Evolutionary conservation across 306 rosid species (phyloP).

Genomic region (Vigna angularis): DNA sequence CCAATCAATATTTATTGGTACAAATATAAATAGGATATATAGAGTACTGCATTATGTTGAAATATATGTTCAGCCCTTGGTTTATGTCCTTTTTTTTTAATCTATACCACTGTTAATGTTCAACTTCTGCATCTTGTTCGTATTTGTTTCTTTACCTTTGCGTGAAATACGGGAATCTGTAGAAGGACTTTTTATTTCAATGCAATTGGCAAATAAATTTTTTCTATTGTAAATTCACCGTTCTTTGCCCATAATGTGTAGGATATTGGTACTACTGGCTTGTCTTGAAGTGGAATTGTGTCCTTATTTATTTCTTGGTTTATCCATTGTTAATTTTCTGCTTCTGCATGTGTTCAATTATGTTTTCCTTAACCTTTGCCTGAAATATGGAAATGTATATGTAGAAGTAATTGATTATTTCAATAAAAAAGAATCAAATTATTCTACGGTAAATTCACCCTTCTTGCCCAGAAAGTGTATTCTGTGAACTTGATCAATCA

Average conservation of each 20-base stretch:
- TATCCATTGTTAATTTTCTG: neutral
- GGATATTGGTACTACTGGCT: neutral
- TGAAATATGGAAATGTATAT: constrained; percentile 9
- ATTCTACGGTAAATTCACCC: constrained; percentile 19
- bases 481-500: constrained; percentile 24
- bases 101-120: neutral
- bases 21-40: constrained; percentile 3
- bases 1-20: constrained; percentile 12
- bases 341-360: neutral
- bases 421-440: neutral
- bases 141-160: neutral
- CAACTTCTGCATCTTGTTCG: neutral
- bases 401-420: constrained; percentile 18
- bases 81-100: constrained; percentile 2
- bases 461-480: constrained; percentile 15
- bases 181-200: constrained; percentile 23
- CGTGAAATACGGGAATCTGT: constrained; percentile 8
- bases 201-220: constrained; percentile 2
- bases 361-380: constrained; percentile 5
- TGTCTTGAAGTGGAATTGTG: constrained; percentile 35
- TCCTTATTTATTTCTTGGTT: constrained; percentile 22
- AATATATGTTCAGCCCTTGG: too few species aligned
- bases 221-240: constrained; percentile 13
- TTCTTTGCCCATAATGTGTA: constrained; percentile 9
- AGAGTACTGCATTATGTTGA: constrained; percentile 15